These are phyloP conservation scores for Scheffersomyces titani DNA, from an alignment of 1,139 yeast species.

Conservation along the genomic window DNA sequence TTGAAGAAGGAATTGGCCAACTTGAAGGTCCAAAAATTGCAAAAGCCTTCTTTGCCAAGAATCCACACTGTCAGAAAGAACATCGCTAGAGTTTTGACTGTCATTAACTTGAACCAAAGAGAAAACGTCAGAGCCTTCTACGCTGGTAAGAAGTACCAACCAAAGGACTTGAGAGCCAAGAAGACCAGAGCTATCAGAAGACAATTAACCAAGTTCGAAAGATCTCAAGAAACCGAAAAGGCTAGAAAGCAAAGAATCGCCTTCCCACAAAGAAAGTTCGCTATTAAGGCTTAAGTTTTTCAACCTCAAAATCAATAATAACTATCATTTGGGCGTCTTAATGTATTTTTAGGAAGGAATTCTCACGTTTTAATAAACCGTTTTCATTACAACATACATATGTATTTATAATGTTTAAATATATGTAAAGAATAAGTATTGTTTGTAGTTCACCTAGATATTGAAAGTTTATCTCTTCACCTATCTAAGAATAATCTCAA, in stretches of 20 bases:
- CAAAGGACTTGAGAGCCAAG: constrained; percentile 99
- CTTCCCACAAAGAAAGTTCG: constrained; percentile 98
- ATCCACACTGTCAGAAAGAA: constrained; percentile 96
- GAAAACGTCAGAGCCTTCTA: constrained; percentile 92
- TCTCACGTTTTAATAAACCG: constrained; percentile 12
- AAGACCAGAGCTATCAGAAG: constrained; percentile 99
- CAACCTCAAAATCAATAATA: constrained; percentile 4
- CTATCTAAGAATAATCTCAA: neutral
- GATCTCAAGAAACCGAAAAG: constrained; percentile 78
- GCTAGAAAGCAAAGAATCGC: constrained; percentile 91
- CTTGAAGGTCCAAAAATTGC: constrained; percentile 94
- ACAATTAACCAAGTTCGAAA: constrained; percentile 87
- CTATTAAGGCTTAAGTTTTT: constrained; percentile 87
- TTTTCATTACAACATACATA: constrained; percentile 20
- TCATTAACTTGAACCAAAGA: constrained; percentile 97
- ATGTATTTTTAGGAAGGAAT: constrained; percentile 4
- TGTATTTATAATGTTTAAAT: constrained; percentile 10
- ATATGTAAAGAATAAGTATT: neutral
- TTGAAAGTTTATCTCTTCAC: too few species aligned
- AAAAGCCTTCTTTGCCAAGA: constrained; percentile 90
- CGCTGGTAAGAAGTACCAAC: constrained; percentile 95
- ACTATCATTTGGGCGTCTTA: constrained; percentile 1
- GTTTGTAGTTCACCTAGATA: neutral
- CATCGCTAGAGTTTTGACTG: constrained; percentile 97
- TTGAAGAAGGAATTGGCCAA: constrained; percentile 96